Percentiles rank a stretch among this genome's conserved stretches.
These are phyloP conservation scores for Fusarium caatingaense DNA, from an alignment of 2,329 filamentous ascomycete species.

Conservation along the genomic window DNA sequence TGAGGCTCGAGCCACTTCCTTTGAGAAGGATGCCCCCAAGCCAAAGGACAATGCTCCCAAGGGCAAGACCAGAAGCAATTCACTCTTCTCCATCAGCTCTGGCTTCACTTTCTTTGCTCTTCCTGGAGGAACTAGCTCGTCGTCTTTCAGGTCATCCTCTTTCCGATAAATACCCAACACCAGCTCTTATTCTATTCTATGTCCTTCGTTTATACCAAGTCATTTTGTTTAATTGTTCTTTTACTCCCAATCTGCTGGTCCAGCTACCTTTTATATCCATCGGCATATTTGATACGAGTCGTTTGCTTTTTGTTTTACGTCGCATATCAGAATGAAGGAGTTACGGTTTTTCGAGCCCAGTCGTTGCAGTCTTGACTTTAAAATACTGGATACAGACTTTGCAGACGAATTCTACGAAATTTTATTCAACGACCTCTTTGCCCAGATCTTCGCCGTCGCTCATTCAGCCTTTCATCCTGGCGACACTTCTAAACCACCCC, in stretches of 20 bases:
- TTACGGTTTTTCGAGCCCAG: slow-evolving; percentile 26
- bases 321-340: slow-evolving; percentile 25
- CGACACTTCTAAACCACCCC: not conserved
- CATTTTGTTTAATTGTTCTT: slow-evolving; percentile 15
- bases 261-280: not conserved
- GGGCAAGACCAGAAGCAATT: slow-evolving; percentile 42
- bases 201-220: slow-evolving; percentile 34
- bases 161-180: slow-evolving; percentile 39
- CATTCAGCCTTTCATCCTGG: slow-evolving; percentile 36
- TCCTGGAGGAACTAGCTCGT: slow-evolving; percentile 37
- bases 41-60: slow-evolving; percentile 42
- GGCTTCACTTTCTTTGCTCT: slow-evolving; percentile 47
- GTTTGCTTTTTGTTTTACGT: slow-evolving; percentile 6
- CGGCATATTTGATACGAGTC: not conserved
- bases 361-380: slow-evolving; percentile 36
- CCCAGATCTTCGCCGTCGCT: slow-evolving; percentile 41
- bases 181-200: slow-evolving; percentile 9
- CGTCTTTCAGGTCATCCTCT: slow-evolving; percentile 44
- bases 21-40: slow-evolving; percentile 44
- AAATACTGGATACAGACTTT: slow-evolving; percentile 17
- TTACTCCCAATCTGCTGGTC: slow-evolving; percentile 1
- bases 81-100: slow-evolving; percentile 45
- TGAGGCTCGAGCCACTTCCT: slow-evolving; percentile 40
- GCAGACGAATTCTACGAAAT: slow-evolving; percentile 41
- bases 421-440: slow-evolving; percentile 36